Evolutionary conservation across 2,329 filamentous ascomycete species (phyloP).

Genomic region (Pseudogymnoascus sp.): DNA sequence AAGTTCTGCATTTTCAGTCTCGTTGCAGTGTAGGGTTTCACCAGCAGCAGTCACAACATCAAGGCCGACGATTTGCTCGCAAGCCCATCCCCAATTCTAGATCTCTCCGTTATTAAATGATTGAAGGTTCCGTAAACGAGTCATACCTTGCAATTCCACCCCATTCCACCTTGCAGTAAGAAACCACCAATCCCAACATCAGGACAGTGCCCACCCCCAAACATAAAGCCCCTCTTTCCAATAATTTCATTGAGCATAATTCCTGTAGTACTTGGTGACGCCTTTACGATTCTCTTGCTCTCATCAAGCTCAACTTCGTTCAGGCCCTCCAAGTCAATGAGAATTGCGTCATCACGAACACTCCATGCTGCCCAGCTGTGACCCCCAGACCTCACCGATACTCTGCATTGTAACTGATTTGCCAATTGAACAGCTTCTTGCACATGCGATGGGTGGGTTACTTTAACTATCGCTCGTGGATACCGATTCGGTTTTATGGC

Average conservation of each 20-base stretch:
- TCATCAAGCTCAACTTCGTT: slow-evolving; percentile 37
- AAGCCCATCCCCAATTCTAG: slow-evolving; percentile 51
- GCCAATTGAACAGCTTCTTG: slow-evolving; percentile 36
- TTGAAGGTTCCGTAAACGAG: background rate
- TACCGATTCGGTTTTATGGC: slow-evolving; percentile 35
- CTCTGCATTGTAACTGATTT: slow-evolving; percentile 29
- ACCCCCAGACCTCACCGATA: slow-evolving; percentile 44
- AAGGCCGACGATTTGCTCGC: slow-evolving; percentile 28
- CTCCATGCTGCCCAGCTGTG: slow-evolving; percentile 47
- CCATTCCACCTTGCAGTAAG: slow-evolving; percentile 51
- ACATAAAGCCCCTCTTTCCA: slow-evolving; percentile 38
- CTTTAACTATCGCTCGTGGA: slow-evolving; percentile 38
- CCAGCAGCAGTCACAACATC: slow-evolving; percentile 24
- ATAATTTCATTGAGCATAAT: slow-evolving; percentile 37
- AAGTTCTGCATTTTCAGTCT: slow-evolving; percentile 40
- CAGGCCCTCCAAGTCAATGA: slow-evolving; percentile 36
- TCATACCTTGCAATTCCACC: slow-evolving; percentile 49
- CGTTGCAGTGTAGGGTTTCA: slow-evolving; percentile 33
- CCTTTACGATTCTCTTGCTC: slow-evolving; percentile 34
- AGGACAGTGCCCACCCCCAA: slow-evolving; percentile 49
- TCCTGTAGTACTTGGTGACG: slow-evolving; percentile 44
- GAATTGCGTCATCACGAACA: slow-evolving; percentile 41
- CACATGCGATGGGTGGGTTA: slow-evolving; percentile 33
- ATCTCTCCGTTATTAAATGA: background rate
- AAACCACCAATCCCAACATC: slow-evolving; percentile 53